Percentiles rank a stretch among this genome's conserved stretches.
Conservation (phyloP, 2,329 filamentous ascomycete species). For the Erysiphe neolycopersici region DNA sequence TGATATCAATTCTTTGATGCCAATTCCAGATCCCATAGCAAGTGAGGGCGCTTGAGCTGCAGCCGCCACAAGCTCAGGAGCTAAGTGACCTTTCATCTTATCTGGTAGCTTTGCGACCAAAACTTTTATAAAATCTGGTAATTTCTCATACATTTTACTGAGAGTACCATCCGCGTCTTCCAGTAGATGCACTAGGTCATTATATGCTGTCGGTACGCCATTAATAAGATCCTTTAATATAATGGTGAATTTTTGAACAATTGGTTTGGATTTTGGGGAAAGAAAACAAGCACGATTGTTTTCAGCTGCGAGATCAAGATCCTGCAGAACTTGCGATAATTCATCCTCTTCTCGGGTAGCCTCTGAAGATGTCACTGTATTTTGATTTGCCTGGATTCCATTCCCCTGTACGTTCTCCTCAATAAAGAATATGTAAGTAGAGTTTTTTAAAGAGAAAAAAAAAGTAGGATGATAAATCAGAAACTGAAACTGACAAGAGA, state of each 20-base stretch:
- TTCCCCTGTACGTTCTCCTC: too few relatives aligned
- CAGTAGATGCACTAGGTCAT: slow-evolving; percentile 45
- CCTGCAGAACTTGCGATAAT: slow-evolving; percentile 52
- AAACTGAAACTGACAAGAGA: too few relatives aligned
- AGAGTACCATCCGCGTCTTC: slow-evolving; percentile 34
- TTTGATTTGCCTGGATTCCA: neutral
- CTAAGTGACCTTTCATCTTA: slow-evolving; percentile 50
- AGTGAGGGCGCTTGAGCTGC: slow-evolving; percentile 40
- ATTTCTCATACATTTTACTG: slow-evolving; percentile 31
- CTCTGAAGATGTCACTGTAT: neutral
- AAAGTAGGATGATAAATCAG: too few relatives aligned
- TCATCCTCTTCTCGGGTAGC: slow-evolving; percentile 33
- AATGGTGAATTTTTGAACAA: slow-evolving; percentile 62
- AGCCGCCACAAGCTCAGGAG: slow-evolving; percentile 57
- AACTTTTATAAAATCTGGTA: slow-evolving; percentile 61
- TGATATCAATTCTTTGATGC: slow-evolving; percentile 51
- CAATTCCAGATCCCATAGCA: slow-evolving; percentile 18
- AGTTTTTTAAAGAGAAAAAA: too few relatives aligned
- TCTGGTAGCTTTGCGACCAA: slow-evolving; percentile 62
- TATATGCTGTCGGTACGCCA: slow-evolving; percentile 78
- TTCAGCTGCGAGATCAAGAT: slow-evolving; percentile 55
- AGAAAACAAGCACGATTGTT: slow-evolving; percentile 72
- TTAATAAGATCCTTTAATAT: slow-evolving; percentile 81
- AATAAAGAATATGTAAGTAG: too few relatives aligned
- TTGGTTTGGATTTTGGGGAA: slow-evolving; percentile 56